These are phyloP conservation scores for Fusarium coffeatum DNA, from an alignment of 2,329 filamentous ascomycete genomes.

Conservation along the genomic window DNA sequence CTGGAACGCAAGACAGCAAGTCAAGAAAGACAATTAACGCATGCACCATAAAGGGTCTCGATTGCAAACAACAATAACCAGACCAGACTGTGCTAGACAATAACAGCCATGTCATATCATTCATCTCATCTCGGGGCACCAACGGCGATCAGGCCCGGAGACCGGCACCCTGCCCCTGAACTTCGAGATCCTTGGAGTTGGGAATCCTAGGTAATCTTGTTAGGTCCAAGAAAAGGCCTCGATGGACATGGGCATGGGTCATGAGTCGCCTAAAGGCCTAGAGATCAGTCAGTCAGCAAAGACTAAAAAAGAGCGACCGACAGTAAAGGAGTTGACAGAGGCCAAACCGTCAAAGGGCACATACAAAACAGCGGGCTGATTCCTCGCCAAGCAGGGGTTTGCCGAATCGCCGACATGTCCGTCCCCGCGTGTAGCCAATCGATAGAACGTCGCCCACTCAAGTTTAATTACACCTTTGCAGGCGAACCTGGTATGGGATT, in stretches of 20 bases:
- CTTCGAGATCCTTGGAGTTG: conserved; percentile 17
- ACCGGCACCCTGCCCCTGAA: conserved; percentile 22
- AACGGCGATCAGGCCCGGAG: conserved; percentile 28
- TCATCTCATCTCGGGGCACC: conserved; percentile 28
- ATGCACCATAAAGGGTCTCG: conserved; percentile 13
- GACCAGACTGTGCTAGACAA: background rate
- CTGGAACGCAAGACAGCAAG: conserved; percentile 21
- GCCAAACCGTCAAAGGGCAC: conserved; percentile 1
- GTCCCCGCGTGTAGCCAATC: conserved; percentile 38
- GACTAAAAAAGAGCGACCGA: background rate
- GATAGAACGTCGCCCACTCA: conserved; percentile 24
- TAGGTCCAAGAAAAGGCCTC: conserved; percentile 15
- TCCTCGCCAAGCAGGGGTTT: conserved; percentile 33
- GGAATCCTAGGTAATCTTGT: conserved; percentile 29
- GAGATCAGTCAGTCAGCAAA: conserved; percentile 18
- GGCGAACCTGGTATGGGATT: conserved; percentile 18
- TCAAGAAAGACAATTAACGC: conserved; percentile 4
- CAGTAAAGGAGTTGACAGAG: conserved; percentile 11
- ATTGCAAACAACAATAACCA: conserved; percentile 13
- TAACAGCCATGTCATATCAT: conserved; percentile 15
- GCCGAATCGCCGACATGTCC: conserved; percentile 20
- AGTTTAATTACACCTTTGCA: conserved; percentile 45
- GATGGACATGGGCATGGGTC: conserved; percentile 18
- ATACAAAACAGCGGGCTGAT: conserved; percentile 9
- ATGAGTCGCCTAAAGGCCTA: conserved; percentile 28